Conservation (phyloP, 2,329 filamentous ascomycete species). For the Acrocalymma vagum region DNA sequence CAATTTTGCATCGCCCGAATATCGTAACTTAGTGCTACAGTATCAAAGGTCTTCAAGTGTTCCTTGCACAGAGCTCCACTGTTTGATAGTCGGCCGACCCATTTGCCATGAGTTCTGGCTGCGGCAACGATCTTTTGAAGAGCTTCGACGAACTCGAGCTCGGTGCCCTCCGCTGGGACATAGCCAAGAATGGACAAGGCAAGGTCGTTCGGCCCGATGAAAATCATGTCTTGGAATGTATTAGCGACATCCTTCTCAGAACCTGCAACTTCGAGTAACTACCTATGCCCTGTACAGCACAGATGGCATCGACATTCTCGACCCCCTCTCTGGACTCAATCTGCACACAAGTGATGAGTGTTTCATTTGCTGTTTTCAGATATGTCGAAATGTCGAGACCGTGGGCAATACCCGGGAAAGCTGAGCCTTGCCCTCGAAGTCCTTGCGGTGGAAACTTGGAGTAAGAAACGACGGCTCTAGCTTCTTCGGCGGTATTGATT, state of each 20-base stretch:
- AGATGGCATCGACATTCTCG: conserved; percentile 67
- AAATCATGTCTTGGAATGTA: conserved; percentile 70
- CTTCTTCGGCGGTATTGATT: conserved; percentile 60
- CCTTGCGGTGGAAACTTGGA: conserved; percentile 66
- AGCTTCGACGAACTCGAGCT: conserved; percentile 66
- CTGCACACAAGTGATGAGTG: conserved; percentile 70
- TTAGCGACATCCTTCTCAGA: no score
- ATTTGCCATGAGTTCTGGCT: conserved; percentile 68
- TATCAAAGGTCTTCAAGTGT: conserved; percentile 49
- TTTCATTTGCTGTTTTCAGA: conserved; percentile 63
- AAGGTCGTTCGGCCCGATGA: conserved; percentile 72
- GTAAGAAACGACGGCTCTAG: conserved; percentile 51
- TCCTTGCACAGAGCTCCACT: conserved; percentile 48
- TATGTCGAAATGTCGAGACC: conserved; percentile 61
- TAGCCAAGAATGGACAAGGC: conserved; percentile 63
- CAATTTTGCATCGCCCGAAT: conserved; percentile 58
- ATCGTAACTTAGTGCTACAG: conserved; percentile 54
- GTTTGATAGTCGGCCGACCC: conserved; percentile 63
- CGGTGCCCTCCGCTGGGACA: conserved; percentile 61
- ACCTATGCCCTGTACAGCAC: conserved; percentile 65
- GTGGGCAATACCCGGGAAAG: conserved; percentile 58
- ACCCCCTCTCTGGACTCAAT: conserved; percentile 72
- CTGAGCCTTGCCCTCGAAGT: conserved; percentile 63
- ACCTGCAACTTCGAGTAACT: no score
- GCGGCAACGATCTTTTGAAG: conserved; percentile 60